Evolutionary conservation across 2,329 filamentous ascomycete genomes (phyloP).

Genomic region (Apiospora malaysiana): DNA sequence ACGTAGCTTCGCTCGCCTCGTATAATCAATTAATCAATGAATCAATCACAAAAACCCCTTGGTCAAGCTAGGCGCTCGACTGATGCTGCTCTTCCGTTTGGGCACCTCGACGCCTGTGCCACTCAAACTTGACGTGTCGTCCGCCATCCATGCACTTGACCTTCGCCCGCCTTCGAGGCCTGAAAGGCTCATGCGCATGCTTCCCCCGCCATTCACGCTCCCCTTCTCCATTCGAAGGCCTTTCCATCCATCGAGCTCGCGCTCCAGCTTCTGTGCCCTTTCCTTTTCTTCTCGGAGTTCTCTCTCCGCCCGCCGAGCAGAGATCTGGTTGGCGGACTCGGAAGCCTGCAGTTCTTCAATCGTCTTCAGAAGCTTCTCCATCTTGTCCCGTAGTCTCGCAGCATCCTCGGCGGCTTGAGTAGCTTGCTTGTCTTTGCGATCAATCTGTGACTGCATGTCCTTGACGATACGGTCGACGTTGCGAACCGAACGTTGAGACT

Average conservation of each 20-base stretch:
- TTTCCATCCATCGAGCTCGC: conserved; percentile 86
- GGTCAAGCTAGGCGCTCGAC: conserved; percentile 69
- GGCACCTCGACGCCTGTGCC: conserved; percentile 59
- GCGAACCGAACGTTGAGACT: conserved; percentile 85
- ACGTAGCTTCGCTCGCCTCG: conserved; percentile 6
- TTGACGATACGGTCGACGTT: conserved; percentile 94
- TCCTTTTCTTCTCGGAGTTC: conserved; percentile 90
- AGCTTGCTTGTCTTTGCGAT: conserved; percentile 90
- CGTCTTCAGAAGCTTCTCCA: conserved; percentile 84
- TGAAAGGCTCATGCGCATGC: conserved; percentile 36
- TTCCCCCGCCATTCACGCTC: conserved; percentile 32
- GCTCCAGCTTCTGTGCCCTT: conserved; percentile 79
- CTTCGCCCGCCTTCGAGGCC: conserved; percentile 36
- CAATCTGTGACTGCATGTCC: conserved; percentile 89
- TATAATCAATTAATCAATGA: conserved; percentile 5
- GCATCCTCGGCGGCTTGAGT: conserved; percentile 82
- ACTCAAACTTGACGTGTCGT: conserved; percentile 39
- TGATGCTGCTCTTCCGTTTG: conserved; percentile 70
- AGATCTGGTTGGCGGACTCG: conserved; percentile 81
- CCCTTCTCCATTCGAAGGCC: conserved; percentile 72
- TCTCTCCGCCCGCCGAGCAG: conserved; percentile 83
- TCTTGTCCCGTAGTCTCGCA: conserved; percentile 84
- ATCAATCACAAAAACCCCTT: conserved; percentile 73
- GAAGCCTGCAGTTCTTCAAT: conserved; percentile 94
- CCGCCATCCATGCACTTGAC: conserved; percentile 55